Evolutionary conservation across 192 early-diverging fungal species (phyloP).

Genomic region (Umbelopsis vinacea): DNA sequence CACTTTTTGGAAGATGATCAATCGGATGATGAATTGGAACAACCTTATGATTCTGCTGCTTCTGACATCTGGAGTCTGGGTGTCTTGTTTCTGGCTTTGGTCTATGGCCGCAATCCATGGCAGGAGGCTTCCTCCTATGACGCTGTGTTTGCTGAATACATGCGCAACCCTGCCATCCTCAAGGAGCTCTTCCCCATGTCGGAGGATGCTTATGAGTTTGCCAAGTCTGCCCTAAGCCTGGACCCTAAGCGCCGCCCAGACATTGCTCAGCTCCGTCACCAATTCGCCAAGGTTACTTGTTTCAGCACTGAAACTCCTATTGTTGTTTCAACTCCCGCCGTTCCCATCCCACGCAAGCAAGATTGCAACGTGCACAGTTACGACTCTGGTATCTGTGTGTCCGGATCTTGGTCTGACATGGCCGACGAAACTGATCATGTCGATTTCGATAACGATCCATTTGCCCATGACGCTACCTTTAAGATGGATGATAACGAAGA

Average conservation of each 20-base stretch:
- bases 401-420: conserved; percentile 27
- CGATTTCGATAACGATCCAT: conserved; percentile 20
- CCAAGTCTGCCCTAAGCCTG: conserved; percentile 48
- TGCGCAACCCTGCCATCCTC: conserved; percentile 43
- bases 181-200: conserved; percentile 58
- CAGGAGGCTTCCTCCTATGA: conserved; percentile 54
- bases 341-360: conserved; percentile 18
- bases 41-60: conserved; percentile 57
- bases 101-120: conserved; percentile 85
- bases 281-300: conserved; percentile 18
- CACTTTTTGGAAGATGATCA: conserved; percentile 46
- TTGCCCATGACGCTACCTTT: neutral
- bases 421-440: conserved; percentile 21
- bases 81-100: conserved; percentile 74
- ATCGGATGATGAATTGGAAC: conserved; percentile 23
- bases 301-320: conserved; percentile 13
- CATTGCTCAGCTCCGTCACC: conserved; percentile 31
- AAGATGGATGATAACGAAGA: conserved; percentile 31
- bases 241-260: conserved; percentile 47
- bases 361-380: conserved; percentile 10
- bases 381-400: conserved; percentile 25
- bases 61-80: conserved; percentile 85
- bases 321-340: conserved; percentile 28
- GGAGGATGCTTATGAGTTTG: conserved; percentile 39
- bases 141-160: conserved; percentile 52